These are phyloP conservation scores for Tolypocladium ovalisporum DNA, from an alignment of 2,329 filamentous ascomycete species.

Conservation along the genomic window DNA sequence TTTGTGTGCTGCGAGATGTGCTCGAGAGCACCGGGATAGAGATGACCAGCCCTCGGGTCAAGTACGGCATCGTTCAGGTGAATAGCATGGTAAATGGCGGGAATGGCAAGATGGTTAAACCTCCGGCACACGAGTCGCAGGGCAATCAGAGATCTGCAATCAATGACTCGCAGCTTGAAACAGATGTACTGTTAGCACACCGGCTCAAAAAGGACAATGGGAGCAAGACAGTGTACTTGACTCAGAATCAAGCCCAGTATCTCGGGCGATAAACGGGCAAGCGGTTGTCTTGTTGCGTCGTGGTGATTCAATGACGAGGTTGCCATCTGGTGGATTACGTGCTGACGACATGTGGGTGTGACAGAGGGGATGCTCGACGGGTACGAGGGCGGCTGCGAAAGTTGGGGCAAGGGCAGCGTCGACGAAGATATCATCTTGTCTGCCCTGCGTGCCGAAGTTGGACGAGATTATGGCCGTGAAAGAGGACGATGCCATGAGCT, in stretches of 20 bases:
- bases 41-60: conserved; percentile 17
- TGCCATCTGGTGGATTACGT: background rate
- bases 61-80: conserved; percentile 26
- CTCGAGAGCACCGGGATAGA: conserved; percentile 19
- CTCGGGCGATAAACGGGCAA: background rate
- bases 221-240: background rate
- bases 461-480: background rate
- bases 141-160: background rate
- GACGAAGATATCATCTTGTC: background rate
- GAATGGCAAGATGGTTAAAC: conserved; percentile 20
- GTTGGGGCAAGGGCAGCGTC: background rate
- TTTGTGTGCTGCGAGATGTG: conserved; percentile 27
- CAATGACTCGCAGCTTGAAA: background rate
- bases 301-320: background rate
- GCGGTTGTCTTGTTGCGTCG: background rate
- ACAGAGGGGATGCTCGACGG: background rate
- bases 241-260: background rate
- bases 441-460: background rate
- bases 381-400: background rate
- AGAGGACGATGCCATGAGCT: background rate
- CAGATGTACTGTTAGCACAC: background rate
- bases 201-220: background rate
- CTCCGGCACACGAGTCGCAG: conserved; percentile 1
- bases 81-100: conserved; percentile 29
- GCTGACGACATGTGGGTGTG: background rate